A percentile compares a stretch with the other conserved stretches of the same genome.
Evolutionary conservation across 129 eudicot genomes (phyloP).

Genomic region (Artemisia argyi): DNA sequence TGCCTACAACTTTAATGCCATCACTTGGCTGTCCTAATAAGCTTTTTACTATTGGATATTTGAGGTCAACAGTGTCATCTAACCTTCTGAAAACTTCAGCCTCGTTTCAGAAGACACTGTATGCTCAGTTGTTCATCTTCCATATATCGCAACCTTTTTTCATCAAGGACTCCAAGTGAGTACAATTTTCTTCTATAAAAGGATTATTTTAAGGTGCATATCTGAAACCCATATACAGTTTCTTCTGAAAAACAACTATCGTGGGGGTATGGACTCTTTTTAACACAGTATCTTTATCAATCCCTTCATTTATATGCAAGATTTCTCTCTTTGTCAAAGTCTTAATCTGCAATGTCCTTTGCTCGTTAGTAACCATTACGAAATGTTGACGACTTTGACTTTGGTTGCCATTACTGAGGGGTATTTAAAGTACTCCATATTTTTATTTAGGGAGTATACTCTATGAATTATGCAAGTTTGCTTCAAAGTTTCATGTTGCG

Average conservation of each 20-base stretch:
- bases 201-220: not conserved
- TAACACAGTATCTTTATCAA: not conserved
- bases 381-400: too few species aligned
- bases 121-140: slow-evolving; percentile 36
- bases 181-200: not conserved
- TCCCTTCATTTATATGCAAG: not conserved
- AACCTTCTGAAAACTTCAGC: slow-evolving; percentile 20
- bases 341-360: too few species aligned
- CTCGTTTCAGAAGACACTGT: slow-evolving; percentile 30
- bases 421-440: not conserved
- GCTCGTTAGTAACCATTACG: too few species aligned
- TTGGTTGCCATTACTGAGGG: not conserved
- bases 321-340: too few species aligned
- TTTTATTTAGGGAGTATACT: not conserved
- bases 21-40: slow-evolving; percentile 30
- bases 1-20: slow-evolving; percentile 36
- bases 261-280: not conserved
- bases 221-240: not conserved
- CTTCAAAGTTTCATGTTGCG: not conserved
- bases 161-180: slow-evolving; percentile 49
- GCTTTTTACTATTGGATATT: slow-evolving; percentile 15
- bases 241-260: not conserved
- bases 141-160: slow-evolving; percentile 30
- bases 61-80: slow-evolving; percentile 26
- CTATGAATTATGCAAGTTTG: not conserved